Evolutionary conservation across 2,329 filamentous ascomycete genomes (phyloP), one percentile per base, ranked within the genome.

Genomic region (Fusarium equiseti): DNA sequence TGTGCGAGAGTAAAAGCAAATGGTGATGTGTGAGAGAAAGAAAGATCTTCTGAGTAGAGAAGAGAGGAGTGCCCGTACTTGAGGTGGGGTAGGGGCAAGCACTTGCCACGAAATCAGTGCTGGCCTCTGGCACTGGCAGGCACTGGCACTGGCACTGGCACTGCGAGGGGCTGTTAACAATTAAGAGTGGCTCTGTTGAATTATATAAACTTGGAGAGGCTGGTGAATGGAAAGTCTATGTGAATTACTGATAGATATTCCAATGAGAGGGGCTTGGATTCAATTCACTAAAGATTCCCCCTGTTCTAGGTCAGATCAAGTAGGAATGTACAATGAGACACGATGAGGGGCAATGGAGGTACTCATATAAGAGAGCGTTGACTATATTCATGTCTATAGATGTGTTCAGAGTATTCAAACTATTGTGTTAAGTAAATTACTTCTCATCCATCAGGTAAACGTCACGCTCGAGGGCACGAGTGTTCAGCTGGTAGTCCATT

Each of bases 381-480:
- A n/a, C 18, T 38, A 38, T n/a, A 38, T 38, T 38, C 35, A 38
- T 38, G 35, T 38, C 18, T 38, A 38, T 38, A 38, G 8, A 38
- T 38, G 16, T 18, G 32, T 38, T n/a, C 16, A 18, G 16, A 11
- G 16, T 38, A 18, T 38, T 18, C 32, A 38, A 38, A 2, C 6
- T n/a, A 18, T 18, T 16, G 3, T 11, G 16, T n/a, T 3, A 8
- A 11, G 18, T 11, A 4, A 18, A 6, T 18, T 38, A 38, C 5
- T 69, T 72, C 31, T 66, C 59, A 11, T 75, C 44, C 48, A 75
- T 46, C 11, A 75, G 63, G 52, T 73, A 75, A 24, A 75, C 73
- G 38, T 75, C 73, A 1, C 64, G 70, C 59, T 75, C 73, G 20
- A 75, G 73, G 11, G 71, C 70, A 24, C 73, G 73, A 38, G 70